Conservation (phyloP, 1,284 basidiomycete genomes). For the Caloboletus firmus region DNA sequence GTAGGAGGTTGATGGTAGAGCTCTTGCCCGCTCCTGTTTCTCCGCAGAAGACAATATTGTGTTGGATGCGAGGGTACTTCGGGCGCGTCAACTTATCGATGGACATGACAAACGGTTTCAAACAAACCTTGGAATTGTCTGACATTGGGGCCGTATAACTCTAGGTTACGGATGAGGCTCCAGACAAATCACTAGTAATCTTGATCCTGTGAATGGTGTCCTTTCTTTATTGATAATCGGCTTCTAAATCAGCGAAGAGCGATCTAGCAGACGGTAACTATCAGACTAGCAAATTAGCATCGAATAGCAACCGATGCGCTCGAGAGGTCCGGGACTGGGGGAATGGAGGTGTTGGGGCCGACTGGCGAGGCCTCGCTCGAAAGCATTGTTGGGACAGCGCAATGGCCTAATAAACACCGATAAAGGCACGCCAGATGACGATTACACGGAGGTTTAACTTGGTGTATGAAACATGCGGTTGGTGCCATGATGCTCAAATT, state of each 20-base stretch:
- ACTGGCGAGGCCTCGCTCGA: background rate
- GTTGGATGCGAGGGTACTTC: background rate
- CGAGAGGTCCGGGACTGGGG: background rate
- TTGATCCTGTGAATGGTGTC: background rate
- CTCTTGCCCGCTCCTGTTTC: constrained; percentile 34
- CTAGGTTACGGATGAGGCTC: background rate
- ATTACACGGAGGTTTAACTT: constrained; percentile 1
- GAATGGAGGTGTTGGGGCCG: background rate
- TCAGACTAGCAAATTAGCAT: background rate
- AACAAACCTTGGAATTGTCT: constrained; percentile 16
- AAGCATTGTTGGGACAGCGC: background rate
- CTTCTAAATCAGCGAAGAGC: background rate
- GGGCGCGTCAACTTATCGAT: background rate
- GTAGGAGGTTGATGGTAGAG: constrained; percentile 31
- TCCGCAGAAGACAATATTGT: constrained; percentile 29
- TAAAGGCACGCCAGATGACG: background rate
- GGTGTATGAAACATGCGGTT: constrained; percentile 12
- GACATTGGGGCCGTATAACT: background rate
- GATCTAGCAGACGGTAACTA: background rate
- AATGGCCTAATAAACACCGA: constrained; percentile 6
- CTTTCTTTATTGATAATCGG: background rate
- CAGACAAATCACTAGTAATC: background rate
- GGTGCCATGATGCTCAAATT: constrained; percentile 1
- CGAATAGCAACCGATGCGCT: background rate
- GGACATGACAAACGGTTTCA: background rate